Percentiles rank a stretch among this genome's conserved stretches.
Evolutionary conservation across 306 rosid species (phyloP).

Genomic region (Arachis hypogaea): DNA sequence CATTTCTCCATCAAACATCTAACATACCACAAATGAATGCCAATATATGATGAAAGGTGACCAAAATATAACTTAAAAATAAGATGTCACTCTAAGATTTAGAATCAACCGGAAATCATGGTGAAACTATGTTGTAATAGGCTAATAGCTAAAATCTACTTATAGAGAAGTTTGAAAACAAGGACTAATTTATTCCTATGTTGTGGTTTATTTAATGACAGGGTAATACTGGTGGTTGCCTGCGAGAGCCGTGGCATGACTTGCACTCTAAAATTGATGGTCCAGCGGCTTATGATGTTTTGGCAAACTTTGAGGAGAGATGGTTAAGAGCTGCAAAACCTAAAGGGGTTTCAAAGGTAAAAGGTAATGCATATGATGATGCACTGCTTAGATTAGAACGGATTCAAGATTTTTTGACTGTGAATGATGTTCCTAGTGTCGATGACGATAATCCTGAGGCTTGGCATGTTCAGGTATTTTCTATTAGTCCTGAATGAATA

Average conservation of each 20-base stretch:
- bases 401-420: constrained; percentile 64
- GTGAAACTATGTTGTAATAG: constrained; percentile 20
- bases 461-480: constrained; percentile 94
- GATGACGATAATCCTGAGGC: constrained; percentile 73
- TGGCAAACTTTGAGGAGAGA: constrained; percentile 92
- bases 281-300: constrained; percentile 95
- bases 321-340: constrained; percentile 94
- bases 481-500: constrained; percentile 21
- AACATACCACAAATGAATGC: not conserved
- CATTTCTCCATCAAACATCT: constrained; percentile 18
- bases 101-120: constrained; percentile 22
- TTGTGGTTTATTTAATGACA: constrained; percentile 44
- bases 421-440: constrained; percentile 46
- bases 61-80: not conserved
- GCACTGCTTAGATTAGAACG: constrained; percentile 79
- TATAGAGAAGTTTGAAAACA: constrained; percentile 9
- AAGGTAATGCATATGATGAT: constrained; percentile 57
- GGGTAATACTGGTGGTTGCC: constrained; percentile 84
- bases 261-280: constrained; percentile 92
- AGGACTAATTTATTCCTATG: constrained; percentile 27
- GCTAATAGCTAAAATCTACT: not conserved
- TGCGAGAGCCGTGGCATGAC: constrained; percentile 99
- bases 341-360: constrained; percentile 77
- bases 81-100: not conserved
- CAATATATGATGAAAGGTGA: not conserved